Evolutionary conservation across 768 basidiomycete species (phyloP).

Genomic region (Suillus luteus): DNA sequence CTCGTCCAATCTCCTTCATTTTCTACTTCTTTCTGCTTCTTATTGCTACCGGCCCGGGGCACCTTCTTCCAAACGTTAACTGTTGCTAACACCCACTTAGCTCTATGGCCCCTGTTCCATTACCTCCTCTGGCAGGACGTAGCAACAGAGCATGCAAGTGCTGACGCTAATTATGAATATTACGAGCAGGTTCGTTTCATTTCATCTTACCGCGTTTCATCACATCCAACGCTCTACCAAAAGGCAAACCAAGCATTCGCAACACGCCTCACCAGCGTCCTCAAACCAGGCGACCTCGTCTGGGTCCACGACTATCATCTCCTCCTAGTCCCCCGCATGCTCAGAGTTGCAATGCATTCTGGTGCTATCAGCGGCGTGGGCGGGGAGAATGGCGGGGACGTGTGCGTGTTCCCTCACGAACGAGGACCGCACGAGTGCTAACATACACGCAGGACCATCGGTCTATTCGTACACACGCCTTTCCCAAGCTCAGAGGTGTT

Average conservation of each 20-base stretch:
- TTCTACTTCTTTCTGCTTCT: background rate
- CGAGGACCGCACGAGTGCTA: background rate
- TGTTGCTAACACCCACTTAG: conserved; percentile 39
- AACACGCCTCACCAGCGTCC: conserved; percentile 67
- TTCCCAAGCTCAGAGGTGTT: conserved; percentile 98
- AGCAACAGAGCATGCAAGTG: conserved; percentile 83
- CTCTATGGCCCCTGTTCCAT: conserved; percentile 97
- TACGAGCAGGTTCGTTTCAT: conserved; percentile 26
- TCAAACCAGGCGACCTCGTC: conserved; percentile 87
- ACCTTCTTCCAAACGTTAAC: background rate
- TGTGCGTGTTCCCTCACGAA: conserved; percentile 18
- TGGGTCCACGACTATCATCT: conserved; percentile 98
- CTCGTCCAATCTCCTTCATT: background rate
- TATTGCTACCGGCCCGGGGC: background rate
- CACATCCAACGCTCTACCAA: conserved; percentile 17
- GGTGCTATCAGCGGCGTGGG: conserved; percentile 1
- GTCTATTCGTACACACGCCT: conserved; percentile 96
- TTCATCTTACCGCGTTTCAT: background rate
- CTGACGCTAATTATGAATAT: conserved; percentile 70
- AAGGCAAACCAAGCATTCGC: conserved; percentile 86
- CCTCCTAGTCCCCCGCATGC: conserved; percentile 82
- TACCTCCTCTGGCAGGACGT: conserved; percentile 98
- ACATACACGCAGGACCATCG: conserved; percentile 51
- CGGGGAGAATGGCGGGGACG: conserved; percentile 31
- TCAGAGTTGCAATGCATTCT: conserved; percentile 61